Base-by-base conservation (phyloP, 306 rosid species). In the Begonia peltatifolia region DNA sequence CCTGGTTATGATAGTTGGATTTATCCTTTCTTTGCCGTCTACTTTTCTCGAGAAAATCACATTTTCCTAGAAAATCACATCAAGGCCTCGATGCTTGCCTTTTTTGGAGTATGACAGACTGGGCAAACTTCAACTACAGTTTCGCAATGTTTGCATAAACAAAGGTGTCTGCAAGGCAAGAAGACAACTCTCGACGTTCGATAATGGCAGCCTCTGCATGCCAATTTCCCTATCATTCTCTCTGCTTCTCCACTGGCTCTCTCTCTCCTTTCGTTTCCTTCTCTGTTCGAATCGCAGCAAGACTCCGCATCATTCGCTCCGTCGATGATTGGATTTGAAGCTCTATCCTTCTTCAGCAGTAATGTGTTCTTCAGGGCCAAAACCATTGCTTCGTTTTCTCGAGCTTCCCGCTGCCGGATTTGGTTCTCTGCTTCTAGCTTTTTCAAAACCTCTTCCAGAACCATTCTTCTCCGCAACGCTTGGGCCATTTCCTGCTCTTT, bases 81-180 rank as follows among this genome's bases (percentile, higher is more conserved):
- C 38, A 30, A 30, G 3, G 87, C 68, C 74, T 84, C 89, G 17
- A 84, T 80, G 58, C 63, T 62, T 52, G 78, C 75, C 52, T 80
- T 89, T 82, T 84, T 82, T 15, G 70, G 68, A 62, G 65, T 36
- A 48, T 52, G 56, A 61, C 95, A 82, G 3, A 82, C 74, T 12
- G 93, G 95, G 65, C 95, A 89, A 59, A 63, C 65, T 58, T 82
- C 70, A 58, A 88, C 79, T 42, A 55, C 52, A 18, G 59, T 14
- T 55, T 79, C 86, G 18, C 97, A 88, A 47, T 16, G 64, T 56
- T 72, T 68, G 75, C 97, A 85, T 8, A 84, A 76, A 61, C 87
- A 83, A 35, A 83, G 82, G 60, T 83, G 96, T 53, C 94, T 71
- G 67, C 92, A 81, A 63, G 96, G 87, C 53, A 87, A 88, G 14